Base-by-base conservation (phyloP, 805 yeast species). In the Candida pini region DNA sequence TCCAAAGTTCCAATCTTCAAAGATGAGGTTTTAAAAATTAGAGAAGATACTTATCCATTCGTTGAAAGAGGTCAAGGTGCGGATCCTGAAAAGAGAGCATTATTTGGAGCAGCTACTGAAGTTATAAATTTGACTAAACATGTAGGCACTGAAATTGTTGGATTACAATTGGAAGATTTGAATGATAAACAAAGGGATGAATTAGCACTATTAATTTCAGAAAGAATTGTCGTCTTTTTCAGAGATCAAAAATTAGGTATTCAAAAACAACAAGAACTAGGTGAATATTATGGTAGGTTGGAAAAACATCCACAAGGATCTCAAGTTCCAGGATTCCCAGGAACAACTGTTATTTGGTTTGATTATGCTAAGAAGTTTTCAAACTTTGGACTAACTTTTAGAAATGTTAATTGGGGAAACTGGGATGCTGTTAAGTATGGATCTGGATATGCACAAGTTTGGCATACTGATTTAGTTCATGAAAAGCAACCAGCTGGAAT, bases 401-500 rank as follows among this genome's bases (percentile, higher is more conserved):
- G n/a, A n/a, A n/a, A n/a, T n/a, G n/a, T n/a, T n/a, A n/a, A n/a
- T n/a, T n/a, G n/a, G n/a, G n/a, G n/a, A n/a, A n/a, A n/a, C n/a
- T n/a, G n/a, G n/a, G n/a, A n/a, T n/a, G n/a, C n/a, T n/a, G n/a
- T n/a, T n/a, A n/a, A n/a, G n/a, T n/a, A n/a, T n/a, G n/a, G n/a
- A n/a, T n/a, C n/a, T n/a, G n/a, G n/a, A n/a, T n/a, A n/a, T n/a
- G 63, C 24, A 48, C 58, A 59, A 13, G 53, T 51, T 38, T 81
- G 83, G 81, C 88, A 81, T 57, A 69, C 82, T 4, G 89, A 81
- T 55, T 79, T 78, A 26, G 72, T 83, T 18, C 80, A 77, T 53
- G 88, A 81, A 54, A 63, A 68, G 38, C 82, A 77, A 52, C 81
- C 86, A 9, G 81, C 87, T n/a, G 80, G 80, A 7, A 62, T 70